phyloP scores from a whole-genome alignment of 768 basidiomycete species.

The Auricularia heimuer region DNA sequence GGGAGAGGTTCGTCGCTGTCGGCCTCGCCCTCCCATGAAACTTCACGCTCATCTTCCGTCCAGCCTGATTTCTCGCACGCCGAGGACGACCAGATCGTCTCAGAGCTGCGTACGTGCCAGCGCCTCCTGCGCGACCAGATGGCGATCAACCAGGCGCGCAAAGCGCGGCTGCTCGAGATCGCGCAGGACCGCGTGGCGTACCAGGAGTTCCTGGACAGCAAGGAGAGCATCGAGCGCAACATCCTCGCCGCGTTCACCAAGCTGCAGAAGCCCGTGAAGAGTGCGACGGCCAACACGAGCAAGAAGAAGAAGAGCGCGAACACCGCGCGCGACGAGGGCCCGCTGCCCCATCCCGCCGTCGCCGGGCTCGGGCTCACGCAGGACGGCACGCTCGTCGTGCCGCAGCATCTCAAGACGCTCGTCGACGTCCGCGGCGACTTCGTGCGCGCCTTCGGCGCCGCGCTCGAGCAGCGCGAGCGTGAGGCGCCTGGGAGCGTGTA shows the following conservation, averaged over 20 bases:
- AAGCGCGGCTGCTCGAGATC: slow-evolving; percentile 56
- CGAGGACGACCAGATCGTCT: slow-evolving; percentile 90
- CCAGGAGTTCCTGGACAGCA: slow-evolving; percentile 79
- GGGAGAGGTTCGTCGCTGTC: slow-evolving; percentile 17
- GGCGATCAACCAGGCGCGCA: slow-evolving; percentile 76
- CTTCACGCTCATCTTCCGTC: slow-evolving; percentile 2
- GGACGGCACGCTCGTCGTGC: slow-evolving; percentile 49
- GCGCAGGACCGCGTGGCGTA: slow-evolving; percentile 84
- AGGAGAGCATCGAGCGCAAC: slow-evolving; percentile 81
- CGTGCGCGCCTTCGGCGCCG: slow-evolving; percentile 63
- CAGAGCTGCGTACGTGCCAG: slow-evolving; percentile 83
- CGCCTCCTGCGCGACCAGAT: slow-evolving; percentile 66
- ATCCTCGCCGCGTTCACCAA: slow-evolving; percentile 66
- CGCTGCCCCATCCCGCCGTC: slow-evolving; percentile 56
- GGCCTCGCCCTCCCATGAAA: slow-evolving; percentile 1
- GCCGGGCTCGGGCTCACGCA: slow-evolving; percentile 62
- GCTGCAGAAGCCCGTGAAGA: slow-evolving; percentile 47
- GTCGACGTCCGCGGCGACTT: slow-evolving; percentile 70
- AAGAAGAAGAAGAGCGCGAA: slow-evolving; percentile 57
- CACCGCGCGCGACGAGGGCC: slow-evolving; percentile 18
- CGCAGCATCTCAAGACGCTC: slow-evolving; percentile 58
- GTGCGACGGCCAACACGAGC: slow-evolving; percentile 56
- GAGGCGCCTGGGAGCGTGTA: slow-evolving; percentile 57
- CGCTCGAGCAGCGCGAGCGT: slow-evolving; percentile 67
- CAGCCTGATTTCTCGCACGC: slow-evolving; percentile 68